Base-by-base conservation (phyloP, 139 green algal species). In the Micractinium sp. region DNA sequence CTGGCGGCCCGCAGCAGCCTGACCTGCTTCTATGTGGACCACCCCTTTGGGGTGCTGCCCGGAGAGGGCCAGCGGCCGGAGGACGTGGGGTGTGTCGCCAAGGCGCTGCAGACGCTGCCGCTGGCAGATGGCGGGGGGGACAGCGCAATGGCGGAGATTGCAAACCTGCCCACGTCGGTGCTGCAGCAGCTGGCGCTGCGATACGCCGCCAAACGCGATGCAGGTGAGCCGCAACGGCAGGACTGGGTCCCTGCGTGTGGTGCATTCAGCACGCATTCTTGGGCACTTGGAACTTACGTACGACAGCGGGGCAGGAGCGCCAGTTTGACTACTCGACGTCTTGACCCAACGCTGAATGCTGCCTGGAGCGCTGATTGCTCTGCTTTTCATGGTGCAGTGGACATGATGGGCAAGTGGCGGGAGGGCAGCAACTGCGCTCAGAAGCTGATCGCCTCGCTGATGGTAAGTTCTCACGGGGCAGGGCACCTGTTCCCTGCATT, bases 21-120 rank as follows among this genome's bases (percentile, higher is more conserved):
- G 31, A 92, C 92, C 19, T 97, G 93, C 93, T 97, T 97, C 91
- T 91, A 95, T 75, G 96, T 97, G 47, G 90, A 91, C 56, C 86
- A 93, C 39, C 53, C 88, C 22, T 63, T 33, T 9, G 87, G 85
- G 29, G 36, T 33, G 29, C 56, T 89, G 31, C 87, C 85, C 15
- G 77, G 38, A 20, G 75, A 79, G 36, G 86, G 77, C 33, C 89
- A 92, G 87, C 75, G 88, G 75, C 90, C 92, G 0, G 29, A 91
- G n/a, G 81, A 89, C 16, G 91, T 81, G 39, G 91, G 91, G 56
- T 95, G 93, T 67, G 81, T 84, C 16, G 71, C 90, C 33, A 93
- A 94, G 82, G 74, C 73, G 5, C 61, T 95, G 69, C 66, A 87
- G 89, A 85, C 90, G 25, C 29, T 47, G 84, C 39, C 39, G 69